phyloP scores from a whole-genome alignment of 805 yeast species.

The Myxozyma sirexii region DNA sequence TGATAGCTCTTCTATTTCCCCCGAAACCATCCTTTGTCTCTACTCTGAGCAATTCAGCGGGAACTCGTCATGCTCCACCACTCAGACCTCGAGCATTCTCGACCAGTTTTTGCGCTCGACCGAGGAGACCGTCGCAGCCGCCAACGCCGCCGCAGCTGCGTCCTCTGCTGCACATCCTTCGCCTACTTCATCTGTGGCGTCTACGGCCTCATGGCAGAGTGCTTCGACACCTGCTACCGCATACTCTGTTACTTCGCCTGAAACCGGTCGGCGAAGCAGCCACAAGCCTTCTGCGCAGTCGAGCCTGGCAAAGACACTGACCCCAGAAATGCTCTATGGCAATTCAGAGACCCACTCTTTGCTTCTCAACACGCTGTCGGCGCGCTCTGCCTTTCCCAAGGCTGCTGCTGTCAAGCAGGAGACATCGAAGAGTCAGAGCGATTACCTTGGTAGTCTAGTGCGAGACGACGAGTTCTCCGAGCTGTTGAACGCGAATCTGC shows the following conservation, averaged over 20 bases:
- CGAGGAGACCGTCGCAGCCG: constrained; percentile 7
- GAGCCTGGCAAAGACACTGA: constrained; percentile 6
- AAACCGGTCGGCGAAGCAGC: background rate
- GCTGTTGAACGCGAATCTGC: constrained; percentile 10
- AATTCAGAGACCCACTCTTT: constrained; percentile 3
- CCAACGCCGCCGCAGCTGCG: constrained; percentile 16
- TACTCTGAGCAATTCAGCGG: constrained; percentile 19
- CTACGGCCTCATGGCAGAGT: constrained; percentile 27
- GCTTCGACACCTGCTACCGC: constrained; percentile 7
- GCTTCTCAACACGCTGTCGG: constrained; percentile 19
- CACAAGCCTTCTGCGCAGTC: constrained; percentile 4
- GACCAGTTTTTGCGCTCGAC: constrained; percentile 14
- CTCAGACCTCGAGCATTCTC: constrained; percentile 6
- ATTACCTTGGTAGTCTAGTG: background rate
- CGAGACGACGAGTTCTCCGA: constrained; percentile 21
- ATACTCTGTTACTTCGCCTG: background rate
- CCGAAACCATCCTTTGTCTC: constrained; percentile 17
- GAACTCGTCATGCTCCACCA: background rate
- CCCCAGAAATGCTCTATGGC: constrained; percentile 22
- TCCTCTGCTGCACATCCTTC: constrained; percentile 18
- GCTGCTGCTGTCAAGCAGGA: background rate
- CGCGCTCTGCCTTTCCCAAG: constrained; percentile 13
- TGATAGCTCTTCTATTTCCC: constrained; percentile 1
- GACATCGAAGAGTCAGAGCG: background rate
- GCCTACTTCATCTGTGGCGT: constrained; percentile 22